phyloP scores from a whole-genome alignment of 129 eudicot species.

The Helianthus tuberosus region DNA sequence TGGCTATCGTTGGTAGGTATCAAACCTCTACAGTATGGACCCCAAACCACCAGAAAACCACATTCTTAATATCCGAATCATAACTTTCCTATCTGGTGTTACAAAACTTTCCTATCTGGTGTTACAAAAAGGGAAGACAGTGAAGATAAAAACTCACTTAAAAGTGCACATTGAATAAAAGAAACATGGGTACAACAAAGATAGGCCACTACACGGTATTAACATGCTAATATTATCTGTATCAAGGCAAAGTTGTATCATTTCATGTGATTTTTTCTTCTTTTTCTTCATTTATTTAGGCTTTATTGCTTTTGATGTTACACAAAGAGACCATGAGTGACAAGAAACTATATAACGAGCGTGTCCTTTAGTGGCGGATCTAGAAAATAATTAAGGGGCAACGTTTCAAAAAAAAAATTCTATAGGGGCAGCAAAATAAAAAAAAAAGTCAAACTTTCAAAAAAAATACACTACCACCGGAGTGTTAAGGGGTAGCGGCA shows the following conservation, averaged over 20 bases:
- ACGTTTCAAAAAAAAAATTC: too few species aligned
- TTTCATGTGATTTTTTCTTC: neutral
- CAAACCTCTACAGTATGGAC: neutral
- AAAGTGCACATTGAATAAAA: neutral
- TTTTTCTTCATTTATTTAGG: neutral
- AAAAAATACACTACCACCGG: too few species aligned
- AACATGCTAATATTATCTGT: neutral
- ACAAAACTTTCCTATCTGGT: too few species aligned
- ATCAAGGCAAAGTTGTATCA: neutral
- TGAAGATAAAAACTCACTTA: constrained; percentile 1
- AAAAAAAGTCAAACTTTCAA: too few species aligned
- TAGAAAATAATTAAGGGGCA: too few species aligned
- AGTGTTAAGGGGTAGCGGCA: too few species aligned
- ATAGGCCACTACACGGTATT: neutral
- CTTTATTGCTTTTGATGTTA: neutral
- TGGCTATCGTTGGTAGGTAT: neutral
- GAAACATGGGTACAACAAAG: neutral
- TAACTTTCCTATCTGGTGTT: constrained; percentile 9
- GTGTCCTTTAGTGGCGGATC: too few species aligned
- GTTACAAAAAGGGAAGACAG: neutral
- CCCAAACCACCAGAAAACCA: neutral
- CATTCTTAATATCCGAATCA: neutral
- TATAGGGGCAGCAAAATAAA: too few species aligned
- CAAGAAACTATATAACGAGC: neutral
- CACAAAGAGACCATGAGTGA: neutral